Conservation (phyloP, 1,139 yeast species). For the Nakaseomyces kungkrabaensis region DNA sequence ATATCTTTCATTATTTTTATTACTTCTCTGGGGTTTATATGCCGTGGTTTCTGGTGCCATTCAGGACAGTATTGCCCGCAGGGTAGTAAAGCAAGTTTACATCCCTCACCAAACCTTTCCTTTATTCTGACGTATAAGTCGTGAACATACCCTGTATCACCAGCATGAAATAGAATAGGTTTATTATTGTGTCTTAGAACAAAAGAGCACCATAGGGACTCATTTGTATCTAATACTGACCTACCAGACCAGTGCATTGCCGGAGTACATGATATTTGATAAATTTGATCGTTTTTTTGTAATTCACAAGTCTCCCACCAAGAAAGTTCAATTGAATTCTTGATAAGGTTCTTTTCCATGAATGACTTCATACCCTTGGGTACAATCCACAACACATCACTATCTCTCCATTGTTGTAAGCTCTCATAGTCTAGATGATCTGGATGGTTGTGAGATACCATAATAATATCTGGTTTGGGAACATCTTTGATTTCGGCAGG, state of each 20-base stretch:
- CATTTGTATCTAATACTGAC: slow-evolving; percentile 63
- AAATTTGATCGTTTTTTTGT: slow-evolving; percentile 38
- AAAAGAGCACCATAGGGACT: slow-evolving; percentile 82
- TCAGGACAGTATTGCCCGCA: slow-evolving; percentile 93
- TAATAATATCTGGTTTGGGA: slow-evolving; percentile 57
- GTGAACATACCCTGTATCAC: slow-evolving; percentile 81
- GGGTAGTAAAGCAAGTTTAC: slow-evolving; percentile 66
- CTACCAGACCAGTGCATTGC: slow-evolving; percentile 99
- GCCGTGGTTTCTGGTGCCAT: slow-evolving; percentile 90
- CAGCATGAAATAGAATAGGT: slow-evolving; percentile 79
- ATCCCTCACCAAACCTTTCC: slow-evolving; percentile 50
- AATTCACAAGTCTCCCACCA: slow-evolving; percentile 79
- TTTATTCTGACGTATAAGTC: slow-evolving; percentile 63
- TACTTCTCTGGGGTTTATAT: slow-evolving; percentile 74
- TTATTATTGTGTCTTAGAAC: slow-evolving; percentile 53
- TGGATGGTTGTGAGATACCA: slow-evolving; percentile 92
- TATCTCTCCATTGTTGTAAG: slow-evolving; percentile 42
- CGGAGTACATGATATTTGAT: slow-evolving; percentile 81
- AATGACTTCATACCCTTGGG: slow-evolving; percentile 66
- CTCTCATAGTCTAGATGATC: slow-evolving; percentile 74
- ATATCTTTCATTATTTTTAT: slow-evolving; percentile 56
- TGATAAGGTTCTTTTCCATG: slow-evolving; percentile 42
- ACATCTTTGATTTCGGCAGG: slow-evolving; percentile 59
- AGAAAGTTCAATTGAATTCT: slow-evolving; percentile 56
- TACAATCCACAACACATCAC: slow-evolving; percentile 58